Evolutionary conservation across 345 rosid species (phyloP).

Genomic region (Erucastrum elatum): DNA sequence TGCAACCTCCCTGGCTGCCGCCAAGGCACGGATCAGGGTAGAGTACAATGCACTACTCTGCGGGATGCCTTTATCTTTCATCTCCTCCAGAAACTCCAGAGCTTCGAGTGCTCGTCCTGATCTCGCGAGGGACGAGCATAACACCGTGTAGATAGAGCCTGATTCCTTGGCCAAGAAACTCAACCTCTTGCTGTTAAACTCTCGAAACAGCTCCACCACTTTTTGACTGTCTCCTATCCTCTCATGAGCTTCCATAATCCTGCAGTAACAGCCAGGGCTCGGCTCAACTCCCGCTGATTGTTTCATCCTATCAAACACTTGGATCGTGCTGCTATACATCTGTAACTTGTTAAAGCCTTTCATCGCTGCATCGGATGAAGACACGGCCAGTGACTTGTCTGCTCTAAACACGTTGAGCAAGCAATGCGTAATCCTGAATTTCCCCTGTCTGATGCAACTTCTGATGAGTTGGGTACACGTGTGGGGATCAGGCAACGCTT

Average conservation of each 20-base stretch:
- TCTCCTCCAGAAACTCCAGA: conserved; percentile 54
- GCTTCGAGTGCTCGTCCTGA: conserved; percentile 70
- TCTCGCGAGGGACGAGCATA: conserved; percentile 60
- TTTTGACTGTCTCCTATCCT: conserved; percentile 48
- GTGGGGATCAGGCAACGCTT: conserved; percentile 57
- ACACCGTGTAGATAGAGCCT: conserved; percentile 41
- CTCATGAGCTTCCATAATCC: conserved; percentile 66
- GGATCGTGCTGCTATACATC: conserved; percentile 68
- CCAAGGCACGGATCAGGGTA: conserved; percentile 58
- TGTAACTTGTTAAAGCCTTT: conserved; percentile 75
- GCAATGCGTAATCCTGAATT: conserved; percentile 50
- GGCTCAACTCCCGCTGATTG: conserved; percentile 42
- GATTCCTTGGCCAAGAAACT: conserved; percentile 41
- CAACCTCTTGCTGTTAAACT: conserved; percentile 47
- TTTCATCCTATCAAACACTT: conserved; percentile 52
- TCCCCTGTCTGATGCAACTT: conserved; percentile 56
- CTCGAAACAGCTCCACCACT: conserved; percentile 62
- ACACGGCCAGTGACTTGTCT: conserved; percentile 41
- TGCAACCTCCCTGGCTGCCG: conserved; percentile 40
- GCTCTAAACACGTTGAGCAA: conserved; percentile 53
- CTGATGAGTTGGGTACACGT: conserved; percentile 61
- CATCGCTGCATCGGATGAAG: conserved; percentile 69
- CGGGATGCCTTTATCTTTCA: conserved; percentile 50
- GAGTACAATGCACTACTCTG: conserved; percentile 54
- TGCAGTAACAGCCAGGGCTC: conserved; percentile 59